phyloP scores from a whole-genome alignment of 257 asterid species.

The Leonotis leonurus region DNA sequence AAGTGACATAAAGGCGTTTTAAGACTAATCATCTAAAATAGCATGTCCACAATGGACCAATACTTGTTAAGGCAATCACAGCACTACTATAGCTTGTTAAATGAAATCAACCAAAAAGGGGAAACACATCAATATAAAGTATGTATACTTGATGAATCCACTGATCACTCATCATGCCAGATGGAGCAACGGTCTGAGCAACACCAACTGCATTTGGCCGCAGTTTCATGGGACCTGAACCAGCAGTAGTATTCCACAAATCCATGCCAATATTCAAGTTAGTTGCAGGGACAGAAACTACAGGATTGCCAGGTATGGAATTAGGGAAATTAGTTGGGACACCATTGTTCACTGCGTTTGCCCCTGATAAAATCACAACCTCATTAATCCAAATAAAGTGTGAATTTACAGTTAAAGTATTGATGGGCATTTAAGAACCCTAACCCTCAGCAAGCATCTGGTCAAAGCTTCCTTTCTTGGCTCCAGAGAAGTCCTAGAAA shows the following conservation, averaged over 20 bases:
- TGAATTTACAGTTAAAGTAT: background rate
- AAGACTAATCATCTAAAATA: background rate
- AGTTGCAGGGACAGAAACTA: slow-evolving; percentile 53
- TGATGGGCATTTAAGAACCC: slow-evolving; percentile 8
- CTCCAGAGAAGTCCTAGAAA: slow-evolving; percentile 53
- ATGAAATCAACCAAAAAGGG: background rate
- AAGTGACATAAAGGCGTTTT: background rate
- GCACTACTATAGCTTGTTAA: background rate
- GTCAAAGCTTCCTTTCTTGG: slow-evolving; percentile 85
- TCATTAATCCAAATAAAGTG: background rate
- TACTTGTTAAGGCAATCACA: background rate
- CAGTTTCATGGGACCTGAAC: slow-evolving; percentile 52
- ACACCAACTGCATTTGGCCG: slow-evolving; percentile 48
- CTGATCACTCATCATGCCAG: slow-evolving; percentile 64
- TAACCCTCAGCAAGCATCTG: slow-evolving; percentile 97
- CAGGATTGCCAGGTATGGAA: slow-evolving; percentile 68
- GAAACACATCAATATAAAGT: too few relatives aligned
- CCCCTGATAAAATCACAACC: slow-evolving; percentile 39
- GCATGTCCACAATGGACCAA: background rate
- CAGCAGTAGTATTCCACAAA: slow-evolving; percentile 76
- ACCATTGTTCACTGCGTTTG: slow-evolving; percentile 54
- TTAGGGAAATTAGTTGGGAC: slow-evolving; percentile 37
- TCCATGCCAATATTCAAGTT: slow-evolving; percentile 90
- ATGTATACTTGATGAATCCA: slow-evolving; percentile 71
- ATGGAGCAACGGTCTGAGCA: slow-evolving; percentile 40